A percentile compares a stretch with the other conserved stretches of the same genome.
Evolutionary conservation across 1,139 yeast species (phyloP).

Genomic region (Taphrina confusa): DNA sequence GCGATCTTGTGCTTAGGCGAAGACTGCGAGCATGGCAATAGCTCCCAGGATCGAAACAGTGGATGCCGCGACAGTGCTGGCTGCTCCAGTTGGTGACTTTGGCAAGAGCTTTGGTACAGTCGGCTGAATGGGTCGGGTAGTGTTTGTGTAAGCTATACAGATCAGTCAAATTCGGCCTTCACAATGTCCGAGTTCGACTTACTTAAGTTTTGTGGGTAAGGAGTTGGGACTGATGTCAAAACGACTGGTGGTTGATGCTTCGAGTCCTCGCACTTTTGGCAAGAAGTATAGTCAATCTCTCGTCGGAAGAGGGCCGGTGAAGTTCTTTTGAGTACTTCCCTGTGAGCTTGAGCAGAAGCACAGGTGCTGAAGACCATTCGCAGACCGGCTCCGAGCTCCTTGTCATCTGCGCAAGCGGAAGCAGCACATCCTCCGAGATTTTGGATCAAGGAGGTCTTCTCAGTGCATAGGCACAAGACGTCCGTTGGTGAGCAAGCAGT

Average conservation of each 20-base stretch:
- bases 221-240: neutral
- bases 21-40: neutral
- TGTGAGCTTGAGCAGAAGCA: conserved; percentile 1
- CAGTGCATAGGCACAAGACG: conserved; percentile 7
- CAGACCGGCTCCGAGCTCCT: conserved; percentile 4
- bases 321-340: neutral
- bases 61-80: conserved; percentile 1
- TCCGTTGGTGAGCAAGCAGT: conserved; percentile 4
- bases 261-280: conserved; percentile 10
- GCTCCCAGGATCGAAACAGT: conserved; percentile 3
- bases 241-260: conserved; percentile 8
- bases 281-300: neutral
- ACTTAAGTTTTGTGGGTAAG: neutral
- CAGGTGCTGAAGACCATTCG: conserved; percentile 1
- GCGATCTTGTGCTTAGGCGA: too few species aligned
- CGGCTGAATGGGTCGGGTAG: neutral
- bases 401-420: neutral
- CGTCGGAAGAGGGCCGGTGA: conserved; percentile 1
- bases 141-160: conserved; percentile 1
- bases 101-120: conserved; percentile 5
- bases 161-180: neutral
- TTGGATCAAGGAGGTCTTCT: neutral
- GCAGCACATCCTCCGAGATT: neutral
- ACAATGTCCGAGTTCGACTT: neutral
- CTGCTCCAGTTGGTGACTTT: conserved; percentile 17